A percentile compares a stretch with the other conserved stretches of the same genome.
Conservation (phyloP, 768 basidiomycete genomes). For the Obba rivulosa region DNA sequence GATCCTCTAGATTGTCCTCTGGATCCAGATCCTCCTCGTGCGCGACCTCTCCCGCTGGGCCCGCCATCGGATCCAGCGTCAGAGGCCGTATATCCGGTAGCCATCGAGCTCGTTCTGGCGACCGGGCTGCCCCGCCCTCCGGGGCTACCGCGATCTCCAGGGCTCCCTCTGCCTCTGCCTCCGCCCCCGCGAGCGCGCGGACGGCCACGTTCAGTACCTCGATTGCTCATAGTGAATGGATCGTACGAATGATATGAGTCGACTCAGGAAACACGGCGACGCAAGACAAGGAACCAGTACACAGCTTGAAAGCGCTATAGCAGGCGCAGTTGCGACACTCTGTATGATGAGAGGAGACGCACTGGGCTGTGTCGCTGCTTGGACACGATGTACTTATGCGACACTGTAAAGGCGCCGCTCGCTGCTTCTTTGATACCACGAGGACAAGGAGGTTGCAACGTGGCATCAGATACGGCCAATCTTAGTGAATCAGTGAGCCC, state of each 20-base stretch:
- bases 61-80: conserved; percentile 2
- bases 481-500: too few species aligned
- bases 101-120: not conserved
- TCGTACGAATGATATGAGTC: too few species aligned
- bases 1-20: not conserved
- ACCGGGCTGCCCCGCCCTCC: conserved; percentile 2
- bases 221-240: too few species aligned
- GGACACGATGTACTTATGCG: too few species aligned
- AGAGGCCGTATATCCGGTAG: conserved; percentile 2
- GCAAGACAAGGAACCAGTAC: not conserved
- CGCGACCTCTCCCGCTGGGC: conserved; percentile 3
- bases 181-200: conserved; percentile 5
- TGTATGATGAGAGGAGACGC: too few species aligned
- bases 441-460: too few species aligned
- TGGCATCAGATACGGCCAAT: too few species aligned
- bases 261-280: not conserved
- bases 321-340: too few species aligned
- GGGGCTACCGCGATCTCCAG: conserved; percentile 6
- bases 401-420: too few species aligned
- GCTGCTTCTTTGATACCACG: too few species aligned
- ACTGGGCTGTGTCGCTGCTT: too few species aligned
- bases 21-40: not conserved
- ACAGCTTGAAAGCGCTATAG: too few species aligned
- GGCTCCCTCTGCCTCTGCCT: not conserved
- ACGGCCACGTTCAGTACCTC: not conserved